Percentiles rank a stretch among this genome's conserved stretches.
Evolutionary conservation across 371 early-diverging fungal genomes (phyloP).

Genomic region (Mucor circinelloides): DNA sequence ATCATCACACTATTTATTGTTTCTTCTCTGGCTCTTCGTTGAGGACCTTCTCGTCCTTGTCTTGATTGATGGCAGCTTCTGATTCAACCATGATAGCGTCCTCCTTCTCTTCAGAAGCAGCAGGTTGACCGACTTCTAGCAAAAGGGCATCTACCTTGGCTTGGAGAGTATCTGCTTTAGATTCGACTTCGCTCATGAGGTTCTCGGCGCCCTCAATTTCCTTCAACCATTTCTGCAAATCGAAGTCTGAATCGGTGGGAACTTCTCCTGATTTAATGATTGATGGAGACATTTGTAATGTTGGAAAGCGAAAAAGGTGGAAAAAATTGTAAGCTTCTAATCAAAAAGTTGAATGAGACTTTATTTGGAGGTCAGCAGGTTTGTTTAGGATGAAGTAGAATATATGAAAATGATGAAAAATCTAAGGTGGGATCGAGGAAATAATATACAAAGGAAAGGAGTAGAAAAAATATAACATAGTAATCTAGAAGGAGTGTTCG

Average conservation of each 20-base stretch:
- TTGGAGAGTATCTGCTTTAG: constrained; percentile 36
- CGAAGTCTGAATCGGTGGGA: constrained; percentile 22
- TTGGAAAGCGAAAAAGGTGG: not conserved
- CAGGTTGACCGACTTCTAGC: constrained; percentile 23
- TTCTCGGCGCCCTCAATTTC: constrained; percentile 45
- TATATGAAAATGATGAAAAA: not conserved
- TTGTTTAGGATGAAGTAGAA: not conserved
- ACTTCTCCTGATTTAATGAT: constrained; percentile 7
- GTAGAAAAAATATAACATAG: not conserved
- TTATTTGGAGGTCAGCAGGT: not conserved
- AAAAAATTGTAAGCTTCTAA: not conserved
- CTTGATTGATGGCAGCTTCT: not conserved
- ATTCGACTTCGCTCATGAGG: constrained; percentile 44
- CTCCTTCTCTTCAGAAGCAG: not conserved
- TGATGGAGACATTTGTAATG: constrained; percentile 17
- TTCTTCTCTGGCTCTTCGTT: not conserved
- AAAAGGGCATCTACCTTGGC: constrained; percentile 47
- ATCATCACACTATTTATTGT: not conserved
- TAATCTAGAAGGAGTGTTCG: constrained; percentile 14
- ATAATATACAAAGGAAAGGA: not conserved
- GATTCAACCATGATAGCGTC: not conserved
- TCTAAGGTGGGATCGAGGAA: not conserved
- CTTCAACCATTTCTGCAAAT: constrained; percentile 44
- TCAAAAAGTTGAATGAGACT: not conserved
- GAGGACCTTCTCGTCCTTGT: not conserved